Conservation (phyloP, 176 grass and related monocot species). For the Tillandsia leiboldiana region DNA sequence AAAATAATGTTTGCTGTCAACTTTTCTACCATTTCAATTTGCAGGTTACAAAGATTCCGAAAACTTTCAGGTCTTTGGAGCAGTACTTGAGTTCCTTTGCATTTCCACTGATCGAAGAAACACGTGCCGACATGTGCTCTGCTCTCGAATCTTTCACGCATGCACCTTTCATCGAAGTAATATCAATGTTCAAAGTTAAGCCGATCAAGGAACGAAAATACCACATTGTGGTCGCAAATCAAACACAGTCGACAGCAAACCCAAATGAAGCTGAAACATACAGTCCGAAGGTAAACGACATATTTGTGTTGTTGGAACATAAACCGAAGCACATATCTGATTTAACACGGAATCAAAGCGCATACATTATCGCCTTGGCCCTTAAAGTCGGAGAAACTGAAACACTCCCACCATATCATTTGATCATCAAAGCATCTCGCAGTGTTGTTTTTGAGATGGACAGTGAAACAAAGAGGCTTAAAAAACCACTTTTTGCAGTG, state of each 20-base stretch:
- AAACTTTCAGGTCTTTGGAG: slow-evolving; percentile 25
- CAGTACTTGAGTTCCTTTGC: slow-evolving; percentile 39
- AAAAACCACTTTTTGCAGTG: slow-evolving; percentile 8
- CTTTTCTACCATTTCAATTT: too few species aligned
- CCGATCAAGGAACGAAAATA: slow-evolving; percentile 1
- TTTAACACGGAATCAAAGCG: neutral
- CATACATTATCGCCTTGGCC: slow-evolving; percentile 26
- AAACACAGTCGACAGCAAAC: neutral
- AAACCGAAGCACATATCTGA: slow-evolving; percentile 22
- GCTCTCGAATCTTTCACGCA: slow-evolving; percentile 37
- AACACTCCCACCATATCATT: slow-evolving; percentile 17
- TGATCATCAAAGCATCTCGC: slow-evolving; percentile 21
- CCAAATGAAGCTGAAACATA: neutral
- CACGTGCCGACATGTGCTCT: slow-evolving; percentile 36
- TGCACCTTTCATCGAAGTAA: slow-evolving; percentile 21
- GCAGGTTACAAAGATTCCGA: slow-evolving; percentile 53
- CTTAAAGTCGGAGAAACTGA: slow-evolving; percentile 1
- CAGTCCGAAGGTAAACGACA: slow-evolving; percentile 24
- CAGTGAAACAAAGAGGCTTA: neutral
- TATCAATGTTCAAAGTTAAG: neutral
- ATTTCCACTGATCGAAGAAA: slow-evolving; percentile 46
- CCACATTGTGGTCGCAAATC: slow-evolving; percentile 5
- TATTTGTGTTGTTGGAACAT: slow-evolving; percentile 23
- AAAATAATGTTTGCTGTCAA: too few species aligned
- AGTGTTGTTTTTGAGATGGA: slow-evolving; percentile 1